A percentile compares a stretch with the other conserved stretches of the same genome.
Evolutionary conservation across 345 rosid species (phyloP).

Genomic region (Populus tremula): DNA sequence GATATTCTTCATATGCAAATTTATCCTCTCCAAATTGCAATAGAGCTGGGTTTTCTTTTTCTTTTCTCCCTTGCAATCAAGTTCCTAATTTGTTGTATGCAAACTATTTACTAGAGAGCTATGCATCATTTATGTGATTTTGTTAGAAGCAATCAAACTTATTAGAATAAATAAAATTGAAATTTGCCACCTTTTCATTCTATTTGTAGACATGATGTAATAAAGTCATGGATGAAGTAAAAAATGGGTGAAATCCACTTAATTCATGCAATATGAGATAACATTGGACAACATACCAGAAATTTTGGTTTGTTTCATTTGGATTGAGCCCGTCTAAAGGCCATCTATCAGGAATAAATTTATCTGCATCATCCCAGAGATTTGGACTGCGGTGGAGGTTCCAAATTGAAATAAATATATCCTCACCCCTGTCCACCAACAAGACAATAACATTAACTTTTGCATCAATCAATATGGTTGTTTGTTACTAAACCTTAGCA

Average conservation of each 20-base stretch:
- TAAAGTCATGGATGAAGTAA: too few relatives aligned
- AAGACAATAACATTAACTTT: background rate
- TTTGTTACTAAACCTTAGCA: background rate
- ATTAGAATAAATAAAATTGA: too few relatives aligned
- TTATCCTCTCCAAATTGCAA: too few relatives aligned
- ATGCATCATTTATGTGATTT: too few relatives aligned
- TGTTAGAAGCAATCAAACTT: too few relatives aligned
- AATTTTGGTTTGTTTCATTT: constrained; percentile 91
- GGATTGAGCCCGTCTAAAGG: constrained; percentile 93
- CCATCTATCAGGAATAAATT: constrained; percentile 97
- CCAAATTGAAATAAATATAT: constrained; percentile 90
- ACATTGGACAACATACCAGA: constrained; percentile 42
- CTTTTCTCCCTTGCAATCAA: too few relatives aligned
- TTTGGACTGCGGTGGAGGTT: constrained; percentile 85
- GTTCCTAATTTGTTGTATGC: too few relatives aligned
- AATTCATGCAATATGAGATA: background rate
- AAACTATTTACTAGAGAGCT: too few relatives aligned
- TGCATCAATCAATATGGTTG: background rate
- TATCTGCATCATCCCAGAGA: constrained; percentile 70
- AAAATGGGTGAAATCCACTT: background rate
- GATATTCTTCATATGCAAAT: too few relatives aligned
- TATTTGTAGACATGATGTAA: too few relatives aligned
- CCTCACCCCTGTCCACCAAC: constrained; percentile 62
- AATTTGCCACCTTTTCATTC: too few relatives aligned
- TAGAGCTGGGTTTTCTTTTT: too few relatives aligned